phyloP scores from a whole-genome alignment of 1,284 basidiomycete species.

The Leccinum brunneo-olivaceum region DNA sequence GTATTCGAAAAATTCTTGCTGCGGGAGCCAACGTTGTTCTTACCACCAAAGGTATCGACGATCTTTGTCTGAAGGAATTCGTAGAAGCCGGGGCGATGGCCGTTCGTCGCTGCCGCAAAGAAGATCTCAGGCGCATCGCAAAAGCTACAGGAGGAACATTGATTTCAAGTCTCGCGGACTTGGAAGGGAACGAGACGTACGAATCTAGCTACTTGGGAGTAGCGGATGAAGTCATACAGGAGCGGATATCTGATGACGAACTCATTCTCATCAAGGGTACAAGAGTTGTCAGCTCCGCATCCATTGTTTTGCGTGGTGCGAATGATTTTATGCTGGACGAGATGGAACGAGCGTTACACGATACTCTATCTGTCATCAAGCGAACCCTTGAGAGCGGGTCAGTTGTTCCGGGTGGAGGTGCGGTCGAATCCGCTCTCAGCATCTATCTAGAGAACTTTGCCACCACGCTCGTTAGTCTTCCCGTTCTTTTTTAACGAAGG shows the following conservation, averaged over 20 bases:
- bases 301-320: constrained; percentile 91
- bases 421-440: constrained; percentile 93
- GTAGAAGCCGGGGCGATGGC: constrained; percentile 99
- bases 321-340: constrained; percentile 99
- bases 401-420: constrained; percentile 96
- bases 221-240: constrained; percentile 96
- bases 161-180: constrained; percentile 89
- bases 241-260: constrained; percentile 98
- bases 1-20: constrained; percentile 93
- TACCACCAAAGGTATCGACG: constrained; percentile 99
- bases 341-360: constrained; percentile 97
- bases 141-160: constrained; percentile 95
- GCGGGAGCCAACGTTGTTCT: constrained; percentile 96
- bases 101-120: constrained; percentile 94
- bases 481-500: background rate
- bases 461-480: constrained; percentile 77
- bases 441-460: constrained; percentile 99
- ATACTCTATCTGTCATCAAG: constrained; percentile 94
- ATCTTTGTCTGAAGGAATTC: constrained; percentile 97
- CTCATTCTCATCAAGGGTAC: constrained; percentile 97
- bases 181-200: constrained; percentile 98
- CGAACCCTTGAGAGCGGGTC: constrained; percentile 93
- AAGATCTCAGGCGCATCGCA: constrained; percentile 94
- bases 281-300: constrained; percentile 90
- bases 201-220: constrained; percentile 85